Evolutionary conservation across 768 basidiomycete species (phyloP).

Genomic region (Tulasnella sp.): DNA sequence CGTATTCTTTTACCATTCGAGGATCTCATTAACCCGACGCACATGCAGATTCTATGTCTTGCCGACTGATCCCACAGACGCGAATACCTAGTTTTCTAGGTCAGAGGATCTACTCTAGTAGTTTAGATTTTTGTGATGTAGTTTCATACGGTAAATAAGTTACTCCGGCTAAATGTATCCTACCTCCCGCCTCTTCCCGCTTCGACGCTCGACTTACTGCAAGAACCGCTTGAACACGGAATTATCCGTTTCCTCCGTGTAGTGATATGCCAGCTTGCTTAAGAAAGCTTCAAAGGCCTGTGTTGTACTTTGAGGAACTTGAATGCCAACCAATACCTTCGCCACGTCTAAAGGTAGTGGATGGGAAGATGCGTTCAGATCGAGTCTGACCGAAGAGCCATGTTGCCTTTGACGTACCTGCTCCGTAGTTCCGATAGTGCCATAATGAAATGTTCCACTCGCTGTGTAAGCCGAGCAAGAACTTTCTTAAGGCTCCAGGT

Average conservation of each 20-base stretch:
- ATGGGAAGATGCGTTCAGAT: not conserved
- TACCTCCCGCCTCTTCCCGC: too few relatives aligned
- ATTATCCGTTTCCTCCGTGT: constrained; percentile 90
- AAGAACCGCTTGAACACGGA: constrained; percentile 70
- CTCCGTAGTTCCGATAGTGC: constrained; percentile 97
- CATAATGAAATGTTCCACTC: constrained; percentile 95
- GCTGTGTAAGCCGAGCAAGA: constrained; percentile 67
- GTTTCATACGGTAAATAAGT: too few relatives aligned
- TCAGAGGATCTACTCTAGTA: too few relatives aligned
- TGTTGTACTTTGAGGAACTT: constrained; percentile 63
- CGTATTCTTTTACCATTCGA: too few relatives aligned
- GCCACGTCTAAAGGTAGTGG: constrained; percentile 54
- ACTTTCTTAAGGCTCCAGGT: constrained; percentile 81
- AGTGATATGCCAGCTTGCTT: constrained; percentile 67
- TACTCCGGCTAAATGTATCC: too few relatives aligned
- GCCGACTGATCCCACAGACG: too few relatives aligned
- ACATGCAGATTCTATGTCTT: too few relatives aligned
- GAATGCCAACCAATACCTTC: constrained; percentile 86
- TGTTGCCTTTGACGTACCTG: constrained; percentile 67
- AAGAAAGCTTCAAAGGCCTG: constrained; percentile 65
- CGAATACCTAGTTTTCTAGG: too few relatives aligned
- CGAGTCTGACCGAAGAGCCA: constrained; percentile 1
- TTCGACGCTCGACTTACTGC: not conserved
- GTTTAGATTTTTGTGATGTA: too few relatives aligned
- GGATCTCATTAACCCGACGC: too few relatives aligned